Evolutionary conservation across 2,329 filamentous ascomycete genomes (phyloP), one percentile per base, ranked within the genome.

Genomic region (Fusarium sp.): DNA sequence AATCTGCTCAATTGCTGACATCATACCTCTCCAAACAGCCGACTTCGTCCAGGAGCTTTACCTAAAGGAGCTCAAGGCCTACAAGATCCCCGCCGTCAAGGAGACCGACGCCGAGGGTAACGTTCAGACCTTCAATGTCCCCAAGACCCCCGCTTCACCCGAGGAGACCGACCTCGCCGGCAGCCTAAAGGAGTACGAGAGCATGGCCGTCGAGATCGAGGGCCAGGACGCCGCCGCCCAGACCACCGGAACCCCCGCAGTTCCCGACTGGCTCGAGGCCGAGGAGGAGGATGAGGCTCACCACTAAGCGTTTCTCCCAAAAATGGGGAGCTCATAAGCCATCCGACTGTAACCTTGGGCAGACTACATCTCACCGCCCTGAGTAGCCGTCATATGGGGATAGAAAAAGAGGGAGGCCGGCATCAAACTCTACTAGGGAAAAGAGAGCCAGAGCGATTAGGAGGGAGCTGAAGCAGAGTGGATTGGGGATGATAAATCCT

Each of bases 41-140:
- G 95, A 99, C 79, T 88, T 97, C 73, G 92, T 99, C 72, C 95
- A 98, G 82, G 94, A 98, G 77, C 87, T 99, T 75, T 99, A 99
- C 85, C 88, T 99, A 71, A 90, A 89, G 79, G 93, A 98, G 81
- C 88, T 99, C 76, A 95, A 94, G 82, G 87, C 88, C 80, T 98
- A 97, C 90, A 98, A 98, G 87, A 82, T 88, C 65, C 83, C 91
- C 53, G 82, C 87, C 69, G 77, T 94, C 81, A 97, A 97, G 85
- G 84, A 92, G 65, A 86, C 87, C 72, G 95, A 98, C 75, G 83
- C 93, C 75, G 89, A 94, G 71, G 93, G 92, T 76, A 90, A 96
- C 72, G 95, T 98, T 72, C 91, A 95, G 78, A 91, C 88, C 77
- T 99, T 98, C 84, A 75, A 76, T 73, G 76, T 89, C 66, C 95